Base-by-base conservation (phyloP, 2,329 filamentous ascomycete species). In the Exserohilum rostratum region DNA sequence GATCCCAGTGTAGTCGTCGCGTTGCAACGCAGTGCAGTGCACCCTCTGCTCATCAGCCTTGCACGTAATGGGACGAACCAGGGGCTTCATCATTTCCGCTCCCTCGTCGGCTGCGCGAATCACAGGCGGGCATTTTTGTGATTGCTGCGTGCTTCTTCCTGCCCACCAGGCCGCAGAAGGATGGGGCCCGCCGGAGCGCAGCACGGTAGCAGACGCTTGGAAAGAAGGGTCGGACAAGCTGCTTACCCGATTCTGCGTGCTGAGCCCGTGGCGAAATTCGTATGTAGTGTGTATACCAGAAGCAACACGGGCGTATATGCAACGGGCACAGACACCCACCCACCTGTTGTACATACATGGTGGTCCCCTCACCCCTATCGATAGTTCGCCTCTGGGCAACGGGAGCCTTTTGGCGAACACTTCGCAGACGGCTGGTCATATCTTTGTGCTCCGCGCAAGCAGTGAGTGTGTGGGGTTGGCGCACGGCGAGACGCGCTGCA, bases 21-120 rank as follows among this genome's bases (percentile, higher is more conserved):
- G 22, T 25, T 18, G 33, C 33, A 17, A 10, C n/a, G n/a, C 33
- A 35, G 3, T 25, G 22, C 22, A 25, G 22, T 25, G 22, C 22
- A 25, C 39, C n/a, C 25, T 43, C 39, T 18, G 27, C 46, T 40
- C 54, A 54, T 68, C 61, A 64, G 64, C 62, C 60, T 57, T 55
- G 48, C 48, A 64, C 61, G 59, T 50, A 57, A 57, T 53, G 57
- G 53, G 48, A 50, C 40, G 47, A 47, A 50, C 60, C 59, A 60
- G 64, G 65, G 47, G 64, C 46, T 51, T 58, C 55, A 60, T 66
- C 65, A 65, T 61, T 55, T 62, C 61, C 59, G 58, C 58, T 62
- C 53, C 57, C 58, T 51, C 55, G 44, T 51, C 31, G 43, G 44
- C 39, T 40, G 38, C 53, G 62, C 64, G 61, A 67, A 68, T 68